Evolutionary conservation across 306 rosid species (phyloP), one percentile per base, ranked within the genome.

Genomic region (Alnus glutinosa): DNA sequence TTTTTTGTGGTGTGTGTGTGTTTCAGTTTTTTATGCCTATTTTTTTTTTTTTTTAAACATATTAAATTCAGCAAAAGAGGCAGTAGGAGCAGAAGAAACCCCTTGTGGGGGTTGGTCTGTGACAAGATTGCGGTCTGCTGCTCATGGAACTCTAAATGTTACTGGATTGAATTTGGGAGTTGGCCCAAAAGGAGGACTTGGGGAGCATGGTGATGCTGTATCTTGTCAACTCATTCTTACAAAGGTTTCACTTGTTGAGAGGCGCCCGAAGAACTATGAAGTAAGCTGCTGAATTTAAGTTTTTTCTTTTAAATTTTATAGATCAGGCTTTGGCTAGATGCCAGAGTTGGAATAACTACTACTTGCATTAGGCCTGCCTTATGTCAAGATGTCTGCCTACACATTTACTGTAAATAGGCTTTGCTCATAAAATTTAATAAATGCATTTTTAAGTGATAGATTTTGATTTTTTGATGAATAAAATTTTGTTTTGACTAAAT

Each of bases 201-300:
- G 99, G 77, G 99, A 96, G 82, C 93, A 93, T 77, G 99, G 99
- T 76, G 99, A 96, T 83, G 89, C 98, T 12, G 98, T 93, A 77
- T 90, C 93, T 83, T 94, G 99, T 77, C 99, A 96, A 83, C 97
- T 96, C 78, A 90, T 96, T 89, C 98, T 96, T 72, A 93, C 99
- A 55, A 96, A 91, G 86, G 88, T 86, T 80, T 96, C 99, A 51
- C 90, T 96, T 78, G 98, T 91, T 70, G 99, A 96, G 88, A 96
- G 99, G 87, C 99, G 97, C 63, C 99, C 98, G 18, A 94, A 96
- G 83, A 96, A 96, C 90, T 96, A 96, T 73, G 99, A 96, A 96
- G 99, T 96, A 91, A 89, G 99, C 64, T 88, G 87, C 80, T 55
- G 89, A 79, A 75, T 84, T 82, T 83, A 72, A 77, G 70, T 63